Evolutionary conservation across 2,329 filamentous ascomycete species (phyloP).

Genomic region (Bimuria novae-zelandiae): DNA sequence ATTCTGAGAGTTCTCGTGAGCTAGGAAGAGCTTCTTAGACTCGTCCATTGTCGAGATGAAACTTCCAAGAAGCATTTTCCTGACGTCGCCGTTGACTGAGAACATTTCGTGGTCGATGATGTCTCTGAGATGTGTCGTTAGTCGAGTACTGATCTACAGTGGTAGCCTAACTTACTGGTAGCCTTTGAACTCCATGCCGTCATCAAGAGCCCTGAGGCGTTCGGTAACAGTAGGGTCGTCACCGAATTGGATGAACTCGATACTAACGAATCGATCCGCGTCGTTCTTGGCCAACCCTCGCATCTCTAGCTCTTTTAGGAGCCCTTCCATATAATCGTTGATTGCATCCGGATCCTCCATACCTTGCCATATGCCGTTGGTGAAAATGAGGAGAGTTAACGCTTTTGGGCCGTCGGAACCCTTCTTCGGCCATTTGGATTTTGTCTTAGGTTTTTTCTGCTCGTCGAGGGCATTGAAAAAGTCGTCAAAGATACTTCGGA

Average conservation of each 20-base stretch:
- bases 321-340: neutral
- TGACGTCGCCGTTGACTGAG: conserved; percentile 9
- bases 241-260: conserved; percentile 21
- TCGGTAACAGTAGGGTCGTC: conserved; percentile 6
- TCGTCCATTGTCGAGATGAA: conserved; percentile 10
- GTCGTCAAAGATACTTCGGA: neutral
- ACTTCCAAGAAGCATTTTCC: conserved; percentile 10
- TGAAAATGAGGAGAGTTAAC: conserved; percentile 11
- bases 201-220: conserved; percentile 8
- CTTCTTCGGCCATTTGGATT: neutral
- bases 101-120: conserved; percentile 14
- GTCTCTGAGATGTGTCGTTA: neutral
- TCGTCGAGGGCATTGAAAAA: neutral
- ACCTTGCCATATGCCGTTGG: conserved; percentile 10
- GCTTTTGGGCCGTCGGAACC: neutral
- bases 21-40: neutral
- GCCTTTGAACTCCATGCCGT: conserved; percentile 8
- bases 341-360: conserved; percentile 6
- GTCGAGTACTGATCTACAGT: neutral
- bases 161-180: neutral
- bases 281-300: neutral
- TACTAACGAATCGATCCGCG: conserved; percentile 8
- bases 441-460: neutral
- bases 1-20: neutral
- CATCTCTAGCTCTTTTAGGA: neutral